These are phyloP conservation scores for Rhynchosporium secalis DNA, from an alignment of 2,329 filamentous ascomycete species.

Conservation along the genomic window DNA sequence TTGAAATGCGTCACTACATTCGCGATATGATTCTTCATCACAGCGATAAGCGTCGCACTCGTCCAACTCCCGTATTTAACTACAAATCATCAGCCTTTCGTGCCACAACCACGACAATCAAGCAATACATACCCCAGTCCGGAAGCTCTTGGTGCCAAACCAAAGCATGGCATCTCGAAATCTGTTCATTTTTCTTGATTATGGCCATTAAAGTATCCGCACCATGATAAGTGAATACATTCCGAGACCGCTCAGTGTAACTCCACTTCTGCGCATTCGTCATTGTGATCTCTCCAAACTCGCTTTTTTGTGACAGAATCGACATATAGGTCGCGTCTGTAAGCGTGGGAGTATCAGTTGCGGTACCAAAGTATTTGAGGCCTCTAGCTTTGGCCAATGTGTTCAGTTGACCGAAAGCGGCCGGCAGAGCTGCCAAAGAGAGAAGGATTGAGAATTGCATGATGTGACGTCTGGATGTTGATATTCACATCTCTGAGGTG, in stretches of 20 bases:
- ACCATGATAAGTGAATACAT: conserved; percentile 56
- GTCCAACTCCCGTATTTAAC: conserved; percentile 55
- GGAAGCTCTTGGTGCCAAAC: conserved; percentile 55
- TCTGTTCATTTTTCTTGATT: conserved; percentile 50
- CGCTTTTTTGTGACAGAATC: conserved; percentile 54
- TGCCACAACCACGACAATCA: too few relatives aligned
- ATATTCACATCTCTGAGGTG: neutral
- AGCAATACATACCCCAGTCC: conserved; percentile 43
- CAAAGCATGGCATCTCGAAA: conserved; percentile 54
- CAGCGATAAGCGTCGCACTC: conserved; percentile 54
- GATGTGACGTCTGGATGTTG: neutral
- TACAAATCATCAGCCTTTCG: conserved; percentile 9
- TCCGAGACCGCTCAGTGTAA: conserved; percentile 57
- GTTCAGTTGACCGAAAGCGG: conserved; percentile 25
- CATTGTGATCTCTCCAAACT: conserved; percentile 66
- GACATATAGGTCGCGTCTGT: conserved; percentile 50
- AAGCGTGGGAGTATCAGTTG: conserved; percentile 57
- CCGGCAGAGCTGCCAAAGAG: conserved; percentile 11
- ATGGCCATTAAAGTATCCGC: conserved; percentile 56
- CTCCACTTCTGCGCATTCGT: conserved; percentile 67
- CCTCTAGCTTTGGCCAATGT: conserved; percentile 55
- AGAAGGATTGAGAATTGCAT: conserved; percentile 18
- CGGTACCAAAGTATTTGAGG: conserved; percentile 56
- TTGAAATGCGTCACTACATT: conserved; percentile 60
- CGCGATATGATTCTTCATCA: conserved; percentile 61